Evolutionary conservation across 768 basidiomycete species (phyloP).

Genomic region (Psilocybe tampanensis): DNA sequence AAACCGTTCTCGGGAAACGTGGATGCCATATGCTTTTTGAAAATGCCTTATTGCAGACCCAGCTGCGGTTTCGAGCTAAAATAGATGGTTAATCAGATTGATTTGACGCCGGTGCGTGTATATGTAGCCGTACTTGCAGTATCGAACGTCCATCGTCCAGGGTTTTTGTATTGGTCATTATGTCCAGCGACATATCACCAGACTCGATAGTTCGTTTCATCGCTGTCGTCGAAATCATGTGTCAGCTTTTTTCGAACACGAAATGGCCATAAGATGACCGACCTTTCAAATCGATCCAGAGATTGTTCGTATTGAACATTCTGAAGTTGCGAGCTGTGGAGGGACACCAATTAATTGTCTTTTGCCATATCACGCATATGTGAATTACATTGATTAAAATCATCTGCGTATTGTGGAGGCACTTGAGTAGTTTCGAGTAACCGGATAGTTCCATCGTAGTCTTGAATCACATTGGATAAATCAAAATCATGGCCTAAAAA

Average conservation of each 20-base stretch:
- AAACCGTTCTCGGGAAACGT: constrained; percentile 92
- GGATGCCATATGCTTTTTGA: constrained; percentile 86
- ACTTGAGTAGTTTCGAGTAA: constrained; percentile 86
- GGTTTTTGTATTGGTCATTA: constrained; percentile 88
- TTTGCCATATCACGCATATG: neutral
- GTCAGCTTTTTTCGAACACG: neutral
- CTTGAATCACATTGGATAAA: constrained; percentile 13
- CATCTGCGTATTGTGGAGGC: constrained; percentile 77
- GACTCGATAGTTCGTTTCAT: constrained; percentile 86
- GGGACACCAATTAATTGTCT: neutral
- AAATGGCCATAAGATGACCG: neutral
- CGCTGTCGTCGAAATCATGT: constrained; percentile 42
- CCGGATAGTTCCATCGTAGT: constrained; percentile 76
- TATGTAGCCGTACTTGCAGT: constrained; percentile 7
- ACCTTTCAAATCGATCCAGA: constrained; percentile 80
- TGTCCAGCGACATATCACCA: constrained; percentile 86
- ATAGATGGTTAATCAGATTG: neutral
- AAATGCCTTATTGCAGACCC: constrained; percentile 95
- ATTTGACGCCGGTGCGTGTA: neutral
- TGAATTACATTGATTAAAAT: constrained; percentile 67
- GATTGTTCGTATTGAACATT: constrained; percentile 86
- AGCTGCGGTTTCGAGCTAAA: constrained; percentile 88
- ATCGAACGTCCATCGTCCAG: constrained; percentile 85
- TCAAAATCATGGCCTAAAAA: too few relatives aligned
- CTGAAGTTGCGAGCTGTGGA: constrained; percentile 79